phyloP scores from a whole-genome alignment of 2,329 filamentous ascomycete species.

The Sphaerulina musiva region DNA sequence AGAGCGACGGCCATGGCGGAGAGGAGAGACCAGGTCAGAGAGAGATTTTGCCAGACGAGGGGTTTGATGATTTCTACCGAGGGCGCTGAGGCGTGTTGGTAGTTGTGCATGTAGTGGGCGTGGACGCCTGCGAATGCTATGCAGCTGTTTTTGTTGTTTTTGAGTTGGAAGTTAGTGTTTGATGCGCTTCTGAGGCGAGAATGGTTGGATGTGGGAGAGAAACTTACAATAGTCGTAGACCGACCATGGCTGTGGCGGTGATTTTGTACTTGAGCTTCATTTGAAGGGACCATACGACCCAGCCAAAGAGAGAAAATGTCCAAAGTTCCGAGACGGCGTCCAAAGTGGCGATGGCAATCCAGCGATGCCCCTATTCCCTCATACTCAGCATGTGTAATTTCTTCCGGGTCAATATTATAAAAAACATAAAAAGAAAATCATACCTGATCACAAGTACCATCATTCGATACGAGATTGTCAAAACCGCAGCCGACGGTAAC shows the following conservation, averaged over 20 bases:
- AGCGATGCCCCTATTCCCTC: not conserved
- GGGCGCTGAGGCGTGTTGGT: not conserved
- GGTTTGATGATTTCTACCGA: constrained; percentile 8
- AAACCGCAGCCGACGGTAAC: constrained; percentile 11
- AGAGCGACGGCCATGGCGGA: constrained; percentile 16
- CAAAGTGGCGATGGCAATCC: constrained; percentile 10
- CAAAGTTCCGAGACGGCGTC: constrained; percentile 13
- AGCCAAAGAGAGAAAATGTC: constrained; percentile 13
- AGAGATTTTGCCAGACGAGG: constrained; percentile 14
- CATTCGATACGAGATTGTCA: not conserved
- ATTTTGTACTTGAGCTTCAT: constrained; percentile 12
- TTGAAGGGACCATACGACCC: constrained; percentile 12
- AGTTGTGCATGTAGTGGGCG: not conserved
- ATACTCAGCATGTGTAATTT: not conserved
- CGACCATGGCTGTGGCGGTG: constrained; percentile 12
- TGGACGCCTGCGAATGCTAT: constrained; percentile 1
- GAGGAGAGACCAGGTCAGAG: constrained; percentile 11
- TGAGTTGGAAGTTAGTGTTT: too few relatives aligned
- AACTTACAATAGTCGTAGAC: constrained; percentile 13
- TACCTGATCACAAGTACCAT: not conserved
- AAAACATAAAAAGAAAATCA: not conserved
- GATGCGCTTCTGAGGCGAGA: not conserved
- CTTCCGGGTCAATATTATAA: too few relatives aligned
- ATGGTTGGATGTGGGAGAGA: too few relatives aligned
- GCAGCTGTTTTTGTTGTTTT: not conserved